These are phyloP conservation scores for Podila epigama DNA, from an alignment of 192 early-diverging fungal species.

Conservation along the genomic window DNA sequence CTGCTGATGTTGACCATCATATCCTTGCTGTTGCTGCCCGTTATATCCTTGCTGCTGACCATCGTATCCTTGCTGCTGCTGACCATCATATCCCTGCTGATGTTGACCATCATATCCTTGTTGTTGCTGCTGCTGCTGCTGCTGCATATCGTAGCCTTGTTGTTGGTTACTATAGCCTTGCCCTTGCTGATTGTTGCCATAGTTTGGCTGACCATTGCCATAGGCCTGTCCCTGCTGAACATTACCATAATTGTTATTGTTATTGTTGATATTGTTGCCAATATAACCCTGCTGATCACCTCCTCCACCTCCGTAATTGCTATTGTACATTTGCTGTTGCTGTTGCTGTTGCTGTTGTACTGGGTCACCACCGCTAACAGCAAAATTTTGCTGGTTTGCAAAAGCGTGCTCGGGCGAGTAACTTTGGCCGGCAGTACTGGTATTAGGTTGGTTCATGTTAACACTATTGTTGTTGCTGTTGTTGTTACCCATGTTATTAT, in stretches of 20 bases:
- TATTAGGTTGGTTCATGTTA: background rate
- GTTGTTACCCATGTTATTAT: background rate
- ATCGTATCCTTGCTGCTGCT: background rate
- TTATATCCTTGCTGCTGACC: background rate
- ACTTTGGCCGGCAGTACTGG: background rate
- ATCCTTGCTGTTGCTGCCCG: background rate
- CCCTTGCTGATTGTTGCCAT: background rate
- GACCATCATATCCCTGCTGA: background rate
- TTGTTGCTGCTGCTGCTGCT: background rate
- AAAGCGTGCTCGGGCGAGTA: background rate
- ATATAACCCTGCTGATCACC: background rate
- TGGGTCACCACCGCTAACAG: background rate
- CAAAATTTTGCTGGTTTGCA: background rate
- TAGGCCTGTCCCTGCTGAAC: background rate
- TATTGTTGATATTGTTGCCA: background rate
- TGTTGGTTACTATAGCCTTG: background rate
- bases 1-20: background rate
- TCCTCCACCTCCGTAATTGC: background rate
- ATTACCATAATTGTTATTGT: background rate
- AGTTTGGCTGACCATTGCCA: background rate
- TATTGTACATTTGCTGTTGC: background rate
- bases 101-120: background rate
- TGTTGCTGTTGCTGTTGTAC: no score
- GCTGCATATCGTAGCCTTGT: background rate
- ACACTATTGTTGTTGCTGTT: background rate